phyloP scores from a whole-genome alignment of 2,329 filamentous ascomycete species.

The Colletotrichum plurivorum region DNA sequence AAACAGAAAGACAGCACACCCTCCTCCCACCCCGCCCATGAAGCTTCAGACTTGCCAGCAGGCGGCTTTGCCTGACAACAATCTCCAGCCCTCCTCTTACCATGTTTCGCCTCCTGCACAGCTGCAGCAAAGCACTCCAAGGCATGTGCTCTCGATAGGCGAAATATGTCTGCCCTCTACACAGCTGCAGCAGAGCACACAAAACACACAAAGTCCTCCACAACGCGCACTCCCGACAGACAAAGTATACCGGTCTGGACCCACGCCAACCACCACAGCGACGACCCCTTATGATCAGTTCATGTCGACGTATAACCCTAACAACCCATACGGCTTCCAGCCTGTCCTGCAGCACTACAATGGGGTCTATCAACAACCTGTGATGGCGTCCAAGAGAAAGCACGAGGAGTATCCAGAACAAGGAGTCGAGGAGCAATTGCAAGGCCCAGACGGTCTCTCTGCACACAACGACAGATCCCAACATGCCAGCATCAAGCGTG shows the following conservation, averaged over 20 bases:
- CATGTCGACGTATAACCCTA: background rate
- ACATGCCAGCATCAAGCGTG: background rate
- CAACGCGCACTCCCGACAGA: too few species aligned
- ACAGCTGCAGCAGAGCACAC: too few species aligned
- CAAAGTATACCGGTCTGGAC: too few species aligned
- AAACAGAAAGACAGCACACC: background rate
- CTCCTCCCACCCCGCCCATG: background rate
- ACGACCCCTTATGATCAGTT: background rate
- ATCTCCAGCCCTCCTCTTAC: too few species aligned
- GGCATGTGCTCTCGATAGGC: too few species aligned
- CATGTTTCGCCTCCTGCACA: too few species aligned
- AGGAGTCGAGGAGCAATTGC: background rate
- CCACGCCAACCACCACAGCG: background rate
- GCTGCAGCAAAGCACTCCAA: too few species aligned
- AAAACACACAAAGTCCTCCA: too few species aligned
- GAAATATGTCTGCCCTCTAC: too few species aligned
- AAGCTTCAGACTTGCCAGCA: too few species aligned
- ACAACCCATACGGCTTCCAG: constrained; percentile 25
- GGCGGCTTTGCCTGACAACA: too few species aligned
- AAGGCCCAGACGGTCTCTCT: background rate
- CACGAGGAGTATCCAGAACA: background rate
- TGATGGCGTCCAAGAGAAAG: background rate
- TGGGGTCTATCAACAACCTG: background rate
- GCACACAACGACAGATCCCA: background rate
- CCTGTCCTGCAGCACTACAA: constrained; percentile 20